These are phyloP conservation scores for Selaginella tamariscina DNA, from an alignment of 75 land plant genomes.

Conservation along the genomic window DNA sequence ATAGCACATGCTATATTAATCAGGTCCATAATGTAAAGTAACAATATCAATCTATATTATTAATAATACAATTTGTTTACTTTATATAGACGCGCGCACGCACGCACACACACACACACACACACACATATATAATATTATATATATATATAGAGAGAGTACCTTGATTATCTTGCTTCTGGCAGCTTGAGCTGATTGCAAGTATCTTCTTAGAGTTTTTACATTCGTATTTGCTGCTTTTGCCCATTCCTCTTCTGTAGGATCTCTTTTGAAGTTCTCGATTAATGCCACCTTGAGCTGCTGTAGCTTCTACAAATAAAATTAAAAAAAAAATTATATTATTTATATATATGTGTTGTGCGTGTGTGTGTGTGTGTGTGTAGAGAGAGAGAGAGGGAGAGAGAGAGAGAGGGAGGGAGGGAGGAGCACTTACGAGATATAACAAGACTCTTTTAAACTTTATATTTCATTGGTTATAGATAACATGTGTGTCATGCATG, in stretches of 20 bases:
- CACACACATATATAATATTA: too few relatives aligned
- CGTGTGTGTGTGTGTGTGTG: too few relatives aligned
- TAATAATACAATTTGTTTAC: too few relatives aligned
- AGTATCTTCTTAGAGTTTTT: constrained; percentile 32
- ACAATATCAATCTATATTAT: background rate
- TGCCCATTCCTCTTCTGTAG: constrained; percentile 62
- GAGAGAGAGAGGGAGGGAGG: too few relatives aligned
- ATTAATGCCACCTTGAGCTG: constrained; percentile 32
- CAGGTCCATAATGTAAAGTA: too few relatives aligned
- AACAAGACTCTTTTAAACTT: background rate
- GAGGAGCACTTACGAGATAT: background rate
- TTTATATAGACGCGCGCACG: too few relatives aligned
- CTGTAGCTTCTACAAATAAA: constrained; percentile 32
- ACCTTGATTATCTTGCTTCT: constrained; percentile 90
- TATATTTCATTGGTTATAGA: too few relatives aligned
- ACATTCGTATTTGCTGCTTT: constrained; percentile 38
- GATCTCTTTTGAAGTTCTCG: constrained; percentile 44
- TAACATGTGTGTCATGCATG: background rate
- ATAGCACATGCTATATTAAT: too few relatives aligned
- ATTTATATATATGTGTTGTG: background rate
- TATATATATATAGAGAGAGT: too few relatives aligned
- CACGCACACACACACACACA: too few relatives aligned
- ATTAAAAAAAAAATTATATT: background rate
- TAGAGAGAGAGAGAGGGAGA: too few relatives aligned
- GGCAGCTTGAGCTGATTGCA: constrained; percentile 66